These are phyloP conservation scores for Chlorella sp. DNA, from an alignment of 139 green algal species.

Conservation along the genomic window DNA sequence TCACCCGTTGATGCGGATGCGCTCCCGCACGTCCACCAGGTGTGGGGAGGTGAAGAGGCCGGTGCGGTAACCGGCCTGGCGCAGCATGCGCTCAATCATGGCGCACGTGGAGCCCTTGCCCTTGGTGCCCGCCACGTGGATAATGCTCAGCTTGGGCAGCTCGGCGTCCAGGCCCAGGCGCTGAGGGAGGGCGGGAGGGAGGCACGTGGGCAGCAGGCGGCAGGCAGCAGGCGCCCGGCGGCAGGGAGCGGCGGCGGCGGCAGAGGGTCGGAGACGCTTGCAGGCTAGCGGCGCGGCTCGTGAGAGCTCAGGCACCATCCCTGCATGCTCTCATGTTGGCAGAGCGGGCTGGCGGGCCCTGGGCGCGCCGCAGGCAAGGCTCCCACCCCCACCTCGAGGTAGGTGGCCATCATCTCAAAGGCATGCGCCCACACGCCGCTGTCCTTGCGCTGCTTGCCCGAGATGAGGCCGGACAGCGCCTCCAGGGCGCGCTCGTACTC, in stretches of 20 bases:
- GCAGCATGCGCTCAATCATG: conserved; percentile 87
- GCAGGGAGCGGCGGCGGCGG: background rate
- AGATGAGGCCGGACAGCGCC: conserved; percentile 70
- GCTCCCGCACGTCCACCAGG: conserved; percentile 87
- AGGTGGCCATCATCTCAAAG: conserved; percentile 76
- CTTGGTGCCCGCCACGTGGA: conserved; percentile 94
- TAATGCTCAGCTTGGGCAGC: conserved; percentile 72
- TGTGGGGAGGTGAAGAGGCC: conserved; percentile 93
- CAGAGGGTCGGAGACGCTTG: background rate
- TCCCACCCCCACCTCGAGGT: conserved; percentile 59
- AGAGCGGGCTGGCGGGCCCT: background rate
- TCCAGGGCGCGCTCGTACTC: conserved; percentile 57
- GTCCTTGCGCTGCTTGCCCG: conserved; percentile 58
- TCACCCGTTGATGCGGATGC: conserved; percentile 83
- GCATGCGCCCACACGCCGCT: conserved; percentile 69
- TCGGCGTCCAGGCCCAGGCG: conserved; percentile 64
- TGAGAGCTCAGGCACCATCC: background rate
- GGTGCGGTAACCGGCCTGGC: conserved; percentile 77
- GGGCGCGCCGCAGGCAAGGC: background rate
- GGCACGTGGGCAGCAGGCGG: background rate
- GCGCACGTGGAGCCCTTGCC: conserved; percentile 93
- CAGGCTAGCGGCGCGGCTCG: background rate
- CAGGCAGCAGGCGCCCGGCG: background rate
- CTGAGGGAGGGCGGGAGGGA: conserved; percentile 41
- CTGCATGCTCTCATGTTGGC: background rate